phyloP scores from a whole-genome alignment of 352 stramenopile genomes.

The Blastocystis sp. region DNA sequence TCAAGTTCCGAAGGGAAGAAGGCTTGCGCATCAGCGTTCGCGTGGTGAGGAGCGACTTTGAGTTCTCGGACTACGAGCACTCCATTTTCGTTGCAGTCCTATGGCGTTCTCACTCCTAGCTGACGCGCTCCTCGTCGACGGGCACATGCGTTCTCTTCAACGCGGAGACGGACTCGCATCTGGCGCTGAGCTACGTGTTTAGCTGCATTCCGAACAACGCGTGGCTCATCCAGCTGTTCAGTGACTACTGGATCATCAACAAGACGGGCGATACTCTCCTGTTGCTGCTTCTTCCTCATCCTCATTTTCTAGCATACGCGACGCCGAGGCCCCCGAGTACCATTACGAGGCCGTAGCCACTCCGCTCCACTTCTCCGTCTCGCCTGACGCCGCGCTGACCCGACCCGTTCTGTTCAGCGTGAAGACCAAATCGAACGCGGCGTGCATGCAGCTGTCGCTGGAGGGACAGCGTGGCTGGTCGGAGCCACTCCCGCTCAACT shows the following conservation, averaged over 20 bases:
- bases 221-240: constrained; percentile 45
- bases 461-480: background rate
- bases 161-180: background rate
- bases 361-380: background rate
- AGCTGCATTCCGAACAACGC: background rate
- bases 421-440: background rate
- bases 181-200: constrained; percentile 2
- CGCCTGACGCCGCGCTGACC: background rate
- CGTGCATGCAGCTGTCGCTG: background rate
- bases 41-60: background rate
- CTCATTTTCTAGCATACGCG: background rate
- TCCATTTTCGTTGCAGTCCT: background rate
- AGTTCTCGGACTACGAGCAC: constrained; percentile 23
- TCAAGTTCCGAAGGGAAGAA: background rate
- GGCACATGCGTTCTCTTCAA: background rate
- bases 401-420: constrained; percentile 41
- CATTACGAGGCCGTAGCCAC: background rate
- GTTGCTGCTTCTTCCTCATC: background rate
- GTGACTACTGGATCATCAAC: constrained; percentile 59
- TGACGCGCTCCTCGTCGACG: background rate
- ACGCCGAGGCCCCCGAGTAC: background rate
- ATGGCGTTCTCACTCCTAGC: background rate
- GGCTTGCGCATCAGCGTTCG: constrained; percentile 14
- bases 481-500: background rate
- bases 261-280: constrained; percentile 47